phyloP scores from a whole-genome alignment of 345 rosid species.

The Murraya koenigii region DNA sequence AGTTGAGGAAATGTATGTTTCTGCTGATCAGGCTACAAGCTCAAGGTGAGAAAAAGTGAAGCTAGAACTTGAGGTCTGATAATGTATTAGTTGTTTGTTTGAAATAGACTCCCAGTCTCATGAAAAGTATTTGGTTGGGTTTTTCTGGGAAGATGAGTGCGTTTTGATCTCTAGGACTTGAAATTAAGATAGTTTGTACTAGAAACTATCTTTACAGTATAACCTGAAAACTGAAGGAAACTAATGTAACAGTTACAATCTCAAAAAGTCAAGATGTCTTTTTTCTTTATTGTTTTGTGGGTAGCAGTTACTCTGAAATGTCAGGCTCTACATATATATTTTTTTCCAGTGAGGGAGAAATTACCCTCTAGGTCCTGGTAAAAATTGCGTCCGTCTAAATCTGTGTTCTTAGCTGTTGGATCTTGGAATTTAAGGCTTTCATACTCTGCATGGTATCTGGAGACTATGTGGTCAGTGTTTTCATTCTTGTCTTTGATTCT shows the following conservation, averaged over 20 bases:
- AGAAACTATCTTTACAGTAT: background rate
- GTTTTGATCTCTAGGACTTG: background rate
- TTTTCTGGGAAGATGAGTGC: background rate
- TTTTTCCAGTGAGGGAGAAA: no score
- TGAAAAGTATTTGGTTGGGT: background rate
- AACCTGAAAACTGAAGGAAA: background rate
- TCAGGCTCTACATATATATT: background rate
- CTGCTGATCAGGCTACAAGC: background rate
- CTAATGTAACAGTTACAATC: background rate
- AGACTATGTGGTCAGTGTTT: no score
- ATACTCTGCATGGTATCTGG: no score
- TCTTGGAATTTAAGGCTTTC: no score
- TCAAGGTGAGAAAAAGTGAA: background rate
- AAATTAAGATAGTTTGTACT: background rate
- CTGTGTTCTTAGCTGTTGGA: no score
- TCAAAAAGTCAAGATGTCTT: background rate
- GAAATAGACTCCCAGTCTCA: background rate
- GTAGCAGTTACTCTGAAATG: background rate
- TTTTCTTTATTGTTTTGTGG: background rate
- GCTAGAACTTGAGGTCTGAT: background rate
- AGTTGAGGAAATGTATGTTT: background rate
- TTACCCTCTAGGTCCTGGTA: no score
- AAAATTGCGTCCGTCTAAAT: no score
- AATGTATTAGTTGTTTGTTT: background rate
- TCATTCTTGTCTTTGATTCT: no score